Evolutionary conservation across 495 filamentous ascomycete species (phyloP), one percentile per base, ranked within the genome.

Genomic region (Lasiosphaeria miniovina): DNA sequence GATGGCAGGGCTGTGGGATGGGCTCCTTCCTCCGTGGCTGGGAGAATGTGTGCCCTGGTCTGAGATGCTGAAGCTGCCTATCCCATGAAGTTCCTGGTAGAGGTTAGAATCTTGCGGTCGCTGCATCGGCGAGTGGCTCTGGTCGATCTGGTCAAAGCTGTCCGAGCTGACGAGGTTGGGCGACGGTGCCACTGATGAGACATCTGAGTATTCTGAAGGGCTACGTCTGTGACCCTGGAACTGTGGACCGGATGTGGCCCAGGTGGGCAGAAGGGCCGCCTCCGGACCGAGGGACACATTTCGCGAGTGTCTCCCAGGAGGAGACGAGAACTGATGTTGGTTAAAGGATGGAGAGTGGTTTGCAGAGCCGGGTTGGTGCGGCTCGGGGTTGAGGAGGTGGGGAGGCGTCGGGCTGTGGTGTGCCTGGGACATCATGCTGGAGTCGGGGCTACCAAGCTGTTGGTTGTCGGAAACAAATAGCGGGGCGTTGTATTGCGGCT

Each of bases 141-240:
- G 86, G 51, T 91, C 88, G 54, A 83, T 74, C 8, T 77, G 75
- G 12, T 97, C 93, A 68, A 93, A 91, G 61, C 77, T 85, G 55
- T 97, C 94, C 54, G 87, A 81, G 68, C 89, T 90, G 33, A 82
- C 82, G 52, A 96, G 68, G 66, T 85, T 90, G 49, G 94, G 94
- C 17, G 93, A 97, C 36, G 86, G 85, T 8, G 86, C 83, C 1
- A 84, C 88, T 17, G 91, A 95, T 14, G 90, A 93, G 11, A 78
- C 79, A 64, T 97, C 94, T 5, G 93, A 97, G 64, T 89, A 90
- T 69, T 97, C 94, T 6, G 93, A 97, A 1, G 93, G 90, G 40
- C 88, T 84, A 68, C 91, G 82, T 56, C 92, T 84, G 71, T 97
- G 92, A 6, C 77, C 75, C 57, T 88, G 84, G 65, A 95, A 97